Conservation (phyloP, 164 flowering plant genomes). For the Liquidambar formosana region DNA sequence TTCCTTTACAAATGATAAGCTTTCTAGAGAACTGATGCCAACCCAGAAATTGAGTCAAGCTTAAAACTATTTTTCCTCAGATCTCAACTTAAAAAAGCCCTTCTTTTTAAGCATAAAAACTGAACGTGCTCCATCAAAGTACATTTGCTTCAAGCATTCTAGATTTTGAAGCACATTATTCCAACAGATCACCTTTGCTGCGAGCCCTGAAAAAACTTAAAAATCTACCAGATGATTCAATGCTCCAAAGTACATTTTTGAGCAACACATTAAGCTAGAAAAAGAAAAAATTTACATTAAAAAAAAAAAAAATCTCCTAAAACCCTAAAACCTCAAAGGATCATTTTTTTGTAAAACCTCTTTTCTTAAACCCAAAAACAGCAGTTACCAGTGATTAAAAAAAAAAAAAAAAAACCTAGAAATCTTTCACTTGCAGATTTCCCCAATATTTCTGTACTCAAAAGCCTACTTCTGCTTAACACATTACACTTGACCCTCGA, state of each 20-base stretch:
- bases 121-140: not conserved
- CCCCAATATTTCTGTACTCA: not conserved
- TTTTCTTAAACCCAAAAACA: not conserved
- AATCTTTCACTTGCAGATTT: not conserved
- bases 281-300: too few relatives aligned
- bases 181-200: not conserved
- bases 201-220: not conserved
- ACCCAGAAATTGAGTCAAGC: slow-evolving; percentile 3
- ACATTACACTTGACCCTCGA: not conserved
- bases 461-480: not conserved
- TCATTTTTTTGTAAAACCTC: too few relatives aligned
- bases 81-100: not conserved
- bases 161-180: not conserved
- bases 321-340: not conserved
- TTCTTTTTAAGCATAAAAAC: not conserved
- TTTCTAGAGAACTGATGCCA: not conserved
- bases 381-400: not conserved
- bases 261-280: not conserved
- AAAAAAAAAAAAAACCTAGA: not conserved
- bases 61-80: not conserved
- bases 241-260: not conserved
- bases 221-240: too few relatives aligned
- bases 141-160: not conserved
- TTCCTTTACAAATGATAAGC: not conserved
- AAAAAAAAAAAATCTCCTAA: not conserved